These are phyloP conservation scores for Rutidosis leptorrhynchoides DNA, from an alignment of 129 eudicot species.

Conservation along the genomic window DNA sequence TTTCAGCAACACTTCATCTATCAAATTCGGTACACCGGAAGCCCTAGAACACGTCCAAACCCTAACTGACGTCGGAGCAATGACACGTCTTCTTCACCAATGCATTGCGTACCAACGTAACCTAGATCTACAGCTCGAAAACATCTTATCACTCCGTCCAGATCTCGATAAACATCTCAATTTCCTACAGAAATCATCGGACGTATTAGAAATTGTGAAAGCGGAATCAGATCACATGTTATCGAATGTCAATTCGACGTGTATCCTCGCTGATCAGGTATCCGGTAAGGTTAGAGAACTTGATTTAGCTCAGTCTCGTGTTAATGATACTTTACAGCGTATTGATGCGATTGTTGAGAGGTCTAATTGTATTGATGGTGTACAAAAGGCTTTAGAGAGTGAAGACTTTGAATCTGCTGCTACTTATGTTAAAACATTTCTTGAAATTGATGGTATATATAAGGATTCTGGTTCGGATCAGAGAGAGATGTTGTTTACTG, in stretches of 20 bases:
- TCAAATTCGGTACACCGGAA: conserved; percentile 60
- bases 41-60: conserved; percentile 48
- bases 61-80: conserved; percentile 71
- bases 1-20: conserved; percentile 23
- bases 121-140: conserved; percentile 55
- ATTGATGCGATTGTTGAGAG: conserved; percentile 71
- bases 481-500: conserved; percentile 54
- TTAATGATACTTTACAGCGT: conserved; percentile 52
- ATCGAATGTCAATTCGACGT: conserved; percentile 58
- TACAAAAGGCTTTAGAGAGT: conserved; percentile 40
- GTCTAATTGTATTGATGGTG: conserved; percentile 62
- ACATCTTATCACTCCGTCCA: conserved; percentile 60
- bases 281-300: conserved; percentile 73
- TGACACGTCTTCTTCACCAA: conserved; percentile 81
- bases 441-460: conserved; percentile 52
- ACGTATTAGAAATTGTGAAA: conserved; percentile 51
- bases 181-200: conserved; percentile 53
- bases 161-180: conserved; percentile 63
- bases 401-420: conserved; percentile 76
- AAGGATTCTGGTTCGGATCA: conserved; percentile 59
- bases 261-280: conserved; percentile 71
- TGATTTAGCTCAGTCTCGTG: conserved; percentile 78
- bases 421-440: conserved; percentile 43
- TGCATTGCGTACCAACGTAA: conserved; percentile 77
- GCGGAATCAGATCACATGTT: conserved; percentile 60